Conservation (phyloP, 306 rosid genomes). For the Trifolium pratense region DNA sequence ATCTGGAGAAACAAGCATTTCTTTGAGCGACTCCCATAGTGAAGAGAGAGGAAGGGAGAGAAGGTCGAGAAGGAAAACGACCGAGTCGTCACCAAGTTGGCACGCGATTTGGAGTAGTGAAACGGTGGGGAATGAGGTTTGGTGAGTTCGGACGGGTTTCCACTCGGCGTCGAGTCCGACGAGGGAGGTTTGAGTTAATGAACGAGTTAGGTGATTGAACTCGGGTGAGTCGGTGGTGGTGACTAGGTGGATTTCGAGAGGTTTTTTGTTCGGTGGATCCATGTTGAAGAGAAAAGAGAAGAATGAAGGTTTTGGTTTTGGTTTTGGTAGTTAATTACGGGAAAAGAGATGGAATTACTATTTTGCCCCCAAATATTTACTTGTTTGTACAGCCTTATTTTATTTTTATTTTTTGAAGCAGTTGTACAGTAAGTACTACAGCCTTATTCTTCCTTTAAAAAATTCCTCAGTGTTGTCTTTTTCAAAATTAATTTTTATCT, state of each 20-base stretch:
- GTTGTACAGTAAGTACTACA: too few relatives aligned
- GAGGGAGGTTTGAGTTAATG: conserved; percentile 62
- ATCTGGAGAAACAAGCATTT: conserved; percentile 62
- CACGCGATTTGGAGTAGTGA: conserved; percentile 85
- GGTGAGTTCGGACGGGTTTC: conserved; percentile 68
- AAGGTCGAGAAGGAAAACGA: conserved; percentile 74
- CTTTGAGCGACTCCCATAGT: conserved; percentile 63
- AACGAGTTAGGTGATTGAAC: conserved; percentile 57
- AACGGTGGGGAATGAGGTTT: conserved; percentile 63
- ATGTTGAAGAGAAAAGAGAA: conserved; percentile 28
- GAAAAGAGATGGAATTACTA: too few relatives aligned
- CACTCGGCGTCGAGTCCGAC: conserved; percentile 92
- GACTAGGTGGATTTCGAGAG: conserved; percentile 56
- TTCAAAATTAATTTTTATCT: too few relatives aligned
- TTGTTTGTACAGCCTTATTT: too few relatives aligned
- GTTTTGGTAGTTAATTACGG: background rate
- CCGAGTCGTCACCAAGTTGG: conserved; percentile 53
- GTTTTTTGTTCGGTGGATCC: conserved; percentile 49
- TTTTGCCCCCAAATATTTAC: too few relatives aligned
- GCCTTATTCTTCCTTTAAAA: too few relatives aligned
- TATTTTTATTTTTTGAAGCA: too few relatives aligned
- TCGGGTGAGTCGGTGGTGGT: conserved; percentile 67
- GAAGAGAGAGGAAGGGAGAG: conserved; percentile 59
- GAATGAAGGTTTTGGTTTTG: background rate
- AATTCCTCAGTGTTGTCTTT: too few relatives aligned